Base-by-base conservation (phyloP, 129 eudicot genomes). In the Tagetes patula region DNA sequence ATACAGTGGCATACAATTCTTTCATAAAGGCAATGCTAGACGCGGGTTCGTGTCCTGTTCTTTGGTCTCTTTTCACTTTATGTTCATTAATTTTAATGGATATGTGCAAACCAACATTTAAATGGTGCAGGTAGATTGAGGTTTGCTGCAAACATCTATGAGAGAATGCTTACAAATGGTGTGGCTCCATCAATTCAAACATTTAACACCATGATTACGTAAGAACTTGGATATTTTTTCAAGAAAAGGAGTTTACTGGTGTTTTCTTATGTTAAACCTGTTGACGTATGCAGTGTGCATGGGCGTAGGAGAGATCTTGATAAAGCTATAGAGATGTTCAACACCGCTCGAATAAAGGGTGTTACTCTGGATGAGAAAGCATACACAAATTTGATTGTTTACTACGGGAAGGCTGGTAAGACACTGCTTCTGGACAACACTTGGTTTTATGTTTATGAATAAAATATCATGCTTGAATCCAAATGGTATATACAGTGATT, bases 151-250 rank as follows among this genome's bases (percentile, higher is more conserved):
- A 85, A 79, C 70, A 87, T 89, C 77, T 93, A 85, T 67, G 95
- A 93, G 27, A 90, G 79, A 83, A 93, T 93, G 98, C 82, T 86
- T 75, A 79, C 82, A 53, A 53, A 37, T 32, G 83, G 88, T 50
- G 85, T 84, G 75, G 50, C 83, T 76, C 95, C 96, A 76, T 87
- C 98, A 39, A 82, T 87, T 81, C 95, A 89, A 69, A 93, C 98
- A 79, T 82, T 79, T 73, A 89, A 80, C 85, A 87, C 85, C 64
- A 93, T 93, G 96, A 93, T 93, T 78, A 87, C 96, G 98, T 89
- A 73, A 71, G 76, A 42, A 32, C 40, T 56, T 9, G 12, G 10
- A 36, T 58, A 49, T 58, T 53, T 58, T 71, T 43, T 49, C 43
- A 33, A 10, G 66, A 43, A 67, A 71, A 50, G 65, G 49, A 53